Evolutionary conservation across 176 grass and related monocot genomes (phyloP).

Genomic region (Phyllostachys edulis): DNA sequence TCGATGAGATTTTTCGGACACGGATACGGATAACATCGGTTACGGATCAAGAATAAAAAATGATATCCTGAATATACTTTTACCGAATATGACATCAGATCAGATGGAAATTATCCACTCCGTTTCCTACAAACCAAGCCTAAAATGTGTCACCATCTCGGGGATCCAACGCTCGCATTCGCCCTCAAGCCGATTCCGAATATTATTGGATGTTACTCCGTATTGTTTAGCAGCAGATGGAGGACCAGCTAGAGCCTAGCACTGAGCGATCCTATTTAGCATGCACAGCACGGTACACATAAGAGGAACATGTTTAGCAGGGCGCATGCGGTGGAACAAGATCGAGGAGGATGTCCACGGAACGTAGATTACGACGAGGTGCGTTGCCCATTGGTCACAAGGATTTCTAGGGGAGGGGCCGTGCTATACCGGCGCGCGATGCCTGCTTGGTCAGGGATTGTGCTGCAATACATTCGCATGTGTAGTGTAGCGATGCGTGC

Average conservation of each 20-base stretch:
- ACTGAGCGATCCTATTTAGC: background rate
- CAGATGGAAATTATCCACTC: no score
- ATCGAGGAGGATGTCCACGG: background rate
- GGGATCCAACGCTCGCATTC: no score
- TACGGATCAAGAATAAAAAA: no score
- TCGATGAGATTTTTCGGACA: no score
- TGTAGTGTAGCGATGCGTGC: background rate
- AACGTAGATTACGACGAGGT: no score
- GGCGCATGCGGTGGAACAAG: no score
- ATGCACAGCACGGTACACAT: background rate
- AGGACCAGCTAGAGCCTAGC: background rate
- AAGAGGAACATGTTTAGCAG: background rate
- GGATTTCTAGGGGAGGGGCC: conserved; percentile 9
- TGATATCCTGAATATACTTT: no score
- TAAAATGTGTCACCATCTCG: background rate
- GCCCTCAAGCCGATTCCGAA: background rate
- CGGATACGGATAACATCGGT: no score
- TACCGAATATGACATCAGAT: no score
- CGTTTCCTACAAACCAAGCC: no score
- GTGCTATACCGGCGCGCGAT: background rate
- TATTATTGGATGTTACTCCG: background rate
- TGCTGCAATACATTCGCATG: background rate
- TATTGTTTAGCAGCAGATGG: no score
- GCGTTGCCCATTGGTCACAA: background rate
- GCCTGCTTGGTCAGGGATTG: background rate